phyloP scores from a whole-genome alignment of 1,284 basidiomycete species.

The Sparassis latifolia region DNA sequence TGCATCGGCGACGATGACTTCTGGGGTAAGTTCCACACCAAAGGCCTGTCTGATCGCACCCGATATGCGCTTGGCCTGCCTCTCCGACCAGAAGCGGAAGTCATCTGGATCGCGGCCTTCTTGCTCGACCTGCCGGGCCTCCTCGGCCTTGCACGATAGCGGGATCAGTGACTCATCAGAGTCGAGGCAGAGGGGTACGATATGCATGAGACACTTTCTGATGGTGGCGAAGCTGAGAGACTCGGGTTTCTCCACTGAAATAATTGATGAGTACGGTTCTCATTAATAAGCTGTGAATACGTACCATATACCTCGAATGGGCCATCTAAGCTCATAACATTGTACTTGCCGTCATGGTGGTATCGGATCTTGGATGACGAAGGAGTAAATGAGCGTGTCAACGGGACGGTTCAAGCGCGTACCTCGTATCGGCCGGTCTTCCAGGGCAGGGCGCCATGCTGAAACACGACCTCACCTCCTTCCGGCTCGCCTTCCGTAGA shows the following conservation, averaged over 20 bases:
- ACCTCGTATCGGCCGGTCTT: conserved; percentile 84
- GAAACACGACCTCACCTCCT: conserved; percentile 72
- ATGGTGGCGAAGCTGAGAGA: conserved; percentile 60
- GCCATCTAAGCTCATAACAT: conserved; percentile 81
- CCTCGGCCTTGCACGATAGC: conserved; percentile 47
- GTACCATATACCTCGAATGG: conserved; percentile 86
- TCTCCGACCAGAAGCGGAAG: conserved; percentile 89
- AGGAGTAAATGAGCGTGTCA: neutral
- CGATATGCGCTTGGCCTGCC: conserved; percentile 85
- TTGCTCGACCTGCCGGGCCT: conserved; percentile 19
- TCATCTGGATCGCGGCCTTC: conserved; percentile 76
- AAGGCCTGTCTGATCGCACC: conserved; percentile 75
- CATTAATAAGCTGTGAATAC: conserved; percentile 19
- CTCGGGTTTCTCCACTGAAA: conserved; percentile 58
- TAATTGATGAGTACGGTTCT: neutral
- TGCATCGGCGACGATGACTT: conserved; percentile 91
- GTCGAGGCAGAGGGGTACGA: conserved; percentile 85
- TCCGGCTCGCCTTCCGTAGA: conserved; percentile 35
- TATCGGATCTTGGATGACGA: conserved; percentile 55
- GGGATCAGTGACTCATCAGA: conserved; percentile 81
- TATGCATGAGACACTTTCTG: conserved; percentile 58
- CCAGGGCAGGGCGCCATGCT: conserved; percentile 82
- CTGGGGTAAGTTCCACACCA: conserved; percentile 80
- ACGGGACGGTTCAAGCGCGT: conserved; percentile 16
- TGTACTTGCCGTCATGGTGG: conserved; percentile 94